Evolutionary conservation across 257 asterid genomes (phyloP).

Genomic region (Solanum arcanum): DNA sequence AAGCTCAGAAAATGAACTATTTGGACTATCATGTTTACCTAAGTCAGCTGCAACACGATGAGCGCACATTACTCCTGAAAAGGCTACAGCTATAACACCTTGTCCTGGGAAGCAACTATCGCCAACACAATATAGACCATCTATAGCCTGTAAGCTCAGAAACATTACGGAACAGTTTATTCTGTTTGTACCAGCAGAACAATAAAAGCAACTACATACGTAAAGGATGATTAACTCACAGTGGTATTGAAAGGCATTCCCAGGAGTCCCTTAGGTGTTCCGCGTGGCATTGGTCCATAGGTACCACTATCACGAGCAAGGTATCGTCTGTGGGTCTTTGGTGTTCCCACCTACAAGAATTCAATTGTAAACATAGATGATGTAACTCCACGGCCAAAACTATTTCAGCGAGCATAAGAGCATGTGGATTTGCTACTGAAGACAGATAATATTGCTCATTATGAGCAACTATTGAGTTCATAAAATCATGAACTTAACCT

Average conservation of each 20-base stretch:
- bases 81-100: slow-evolving; percentile 97
- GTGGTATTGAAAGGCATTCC: slow-evolving; percentile 99
- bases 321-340: slow-evolving; percentile 90
- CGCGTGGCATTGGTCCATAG: slow-evolving; percentile 92
- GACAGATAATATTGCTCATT: not conserved
- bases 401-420: not conserved
- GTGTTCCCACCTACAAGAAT: slow-evolving; percentile 82
- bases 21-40: slow-evolving; percentile 31
- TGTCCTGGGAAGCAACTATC: slow-evolving; percentile 99
- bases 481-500: slow-evolving; percentile 37
- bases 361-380: not conserved
- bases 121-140: slow-evolving; percentile 93
- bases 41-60: slow-evolving; percentile 95
- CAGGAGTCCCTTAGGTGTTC: slow-evolving; percentile 71
- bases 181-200: not conserved
- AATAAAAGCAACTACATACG: not conserved
- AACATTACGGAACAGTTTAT: slow-evolving; percentile 1
- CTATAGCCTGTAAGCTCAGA: slow-evolving; percentile 47
- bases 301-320: slow-evolving; percentile 97
- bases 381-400: not conserved
- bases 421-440: not conserved
- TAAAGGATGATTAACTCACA: slow-evolving; percentile 23
- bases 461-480: not conserved
- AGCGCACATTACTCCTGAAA: slow-evolving; percentile 99
- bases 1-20: not conserved